Conservation (phyloP, 2,329 filamentous ascomycete genomes). For the Fusarium albosuccineum region DNA sequence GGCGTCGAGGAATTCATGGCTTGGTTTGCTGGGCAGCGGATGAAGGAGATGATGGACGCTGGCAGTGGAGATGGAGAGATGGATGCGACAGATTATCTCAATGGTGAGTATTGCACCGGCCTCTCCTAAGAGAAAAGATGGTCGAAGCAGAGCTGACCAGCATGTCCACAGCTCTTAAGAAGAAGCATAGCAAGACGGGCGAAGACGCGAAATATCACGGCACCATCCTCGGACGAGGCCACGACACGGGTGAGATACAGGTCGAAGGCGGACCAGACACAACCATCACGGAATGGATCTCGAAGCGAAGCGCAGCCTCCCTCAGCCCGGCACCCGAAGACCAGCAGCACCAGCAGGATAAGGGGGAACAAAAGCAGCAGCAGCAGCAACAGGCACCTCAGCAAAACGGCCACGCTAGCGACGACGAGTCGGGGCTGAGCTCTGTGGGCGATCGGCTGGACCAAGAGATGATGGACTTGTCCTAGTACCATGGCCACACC, state of each 20-base stretch:
- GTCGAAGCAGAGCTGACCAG: constrained; percentile 55
- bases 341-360: constrained; percentile 21
- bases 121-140: neutral
- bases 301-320: constrained; percentile 44
- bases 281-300: constrained; percentile 55
- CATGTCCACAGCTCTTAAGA: constrained; percentile 76
- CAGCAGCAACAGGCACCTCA: constrained; percentile 29
- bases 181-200: constrained; percentile 90
- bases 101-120: constrained; percentile 59
- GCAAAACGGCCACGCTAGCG: constrained; percentile 42
- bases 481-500: constrained; percentile 38
- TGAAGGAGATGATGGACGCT: constrained; percentile 84
- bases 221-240: constrained; percentile 81
- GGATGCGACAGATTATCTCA: constrained; percentile 78
- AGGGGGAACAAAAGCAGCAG: constrained; percentile 14
- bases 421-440: constrained; percentile 67
- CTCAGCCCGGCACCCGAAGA: constrained; percentile 20
- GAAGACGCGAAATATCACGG: constrained; percentile 89
- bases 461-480: constrained; percentile 62
- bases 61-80: constrained; percentile 77
- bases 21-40: constrained; percentile 81
- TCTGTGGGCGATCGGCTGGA: constrained; percentile 65
- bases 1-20: constrained; percentile 82
- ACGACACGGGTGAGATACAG: constrained; percentile 77
- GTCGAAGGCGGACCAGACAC: constrained; percentile 78